Evolutionary conservation across 768 basidiomycete species (phyloP), one percentile per base, ranked within the genome.

Genomic region (Auricularia sp.): DNA sequence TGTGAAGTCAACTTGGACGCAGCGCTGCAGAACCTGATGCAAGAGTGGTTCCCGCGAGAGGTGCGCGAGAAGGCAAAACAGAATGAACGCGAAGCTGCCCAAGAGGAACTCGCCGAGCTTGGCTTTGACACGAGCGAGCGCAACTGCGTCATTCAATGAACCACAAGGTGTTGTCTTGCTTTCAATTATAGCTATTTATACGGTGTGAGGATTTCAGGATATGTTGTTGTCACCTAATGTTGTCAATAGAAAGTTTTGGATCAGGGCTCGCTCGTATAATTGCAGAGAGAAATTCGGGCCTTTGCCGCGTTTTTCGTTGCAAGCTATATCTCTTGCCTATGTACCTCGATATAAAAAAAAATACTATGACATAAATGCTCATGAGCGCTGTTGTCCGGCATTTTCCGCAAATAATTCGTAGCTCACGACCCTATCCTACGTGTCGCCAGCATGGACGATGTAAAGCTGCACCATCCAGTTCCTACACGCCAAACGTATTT

Each of bases 41-140:
- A 88, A 65, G 86, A 90, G 69, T 97, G 93, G 92, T 98, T 98
- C 74, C 93, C 95, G 0, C 71, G 83, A 14, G 95, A 97, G 72
- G 80, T 92, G 16, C 83, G 79, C 65, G 81, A 80, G 69, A 97
- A 97, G 73, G 76, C 85, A 58, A 83, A 81, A 69, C 80, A 83
- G 67, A 94, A 94, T 73, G 86, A 90, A 73, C 78, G 75, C 61
- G 94, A 97, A 73, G 85, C 87, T 0, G 80, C 83, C 0, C 74
- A 80, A 56, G 93, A 96, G 75, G 81, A 90, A 69, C 71, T 88
- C 21, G 75, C 80, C 65, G 87, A 86, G 69, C 70, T 91, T 37
- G 88, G 90, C 6, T 68, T 92, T 3, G 64, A 69, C 39, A 35
- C 56, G 56, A 54, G 54, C 54, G 29, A 29, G 54, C 29, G 56